Base-by-base conservation (phyloP, 2,329 filamentous ascomycete species). In the Diatrype stigma region DNA sequence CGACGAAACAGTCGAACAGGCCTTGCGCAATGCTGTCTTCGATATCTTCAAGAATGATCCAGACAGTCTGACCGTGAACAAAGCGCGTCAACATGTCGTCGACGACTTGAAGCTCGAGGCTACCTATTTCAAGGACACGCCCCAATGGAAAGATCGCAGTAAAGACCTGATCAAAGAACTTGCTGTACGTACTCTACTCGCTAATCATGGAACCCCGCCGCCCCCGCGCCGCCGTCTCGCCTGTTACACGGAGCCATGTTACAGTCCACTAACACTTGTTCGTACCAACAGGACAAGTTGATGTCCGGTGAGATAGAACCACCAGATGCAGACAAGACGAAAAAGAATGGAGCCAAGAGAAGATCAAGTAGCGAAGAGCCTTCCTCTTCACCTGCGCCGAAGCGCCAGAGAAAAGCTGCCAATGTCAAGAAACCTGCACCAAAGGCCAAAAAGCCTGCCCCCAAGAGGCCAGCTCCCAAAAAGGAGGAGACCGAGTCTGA, bases 101-200 rank as follows among this genome's bases (percentile, higher is more conserved):
- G 66, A 76, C 28, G 66, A 76, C 42, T 66, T 80, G 1, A 66
- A 63, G 1, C 71, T 85, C 2, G 72, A 76, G 0, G 65, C 73
- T 1, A 78, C 73, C 0, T 82, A 84, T 54, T 76, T 85, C 46
- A 68, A 69, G 14, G 56, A 23, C 12, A 21, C 62, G 2, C 66
- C 56, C 0, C 66, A 75, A 16, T 86, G 83, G 83, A 85, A 85
- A 63, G 63, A 68, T 4, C 76, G 72, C 56, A 85, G 81, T 64
- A 85, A 85, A 60, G 62, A 65, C 1, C 59, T 84, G n/a, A 82
- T 86, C 55, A 77, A 77, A 48, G 67, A 69, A 17, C 69, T 73
- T 45, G 74, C 78, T n/a, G 82, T 85, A 72, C 55, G 78, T 72
- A 17, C 26, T 34, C 7, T 34, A 34, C 30, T 17, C 14, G 6